Evolutionary conservation across 768 basidiomycete species (phyloP), one percentile per base, ranked within the genome.

Genomic region (Clavulina sp.): DNA sequence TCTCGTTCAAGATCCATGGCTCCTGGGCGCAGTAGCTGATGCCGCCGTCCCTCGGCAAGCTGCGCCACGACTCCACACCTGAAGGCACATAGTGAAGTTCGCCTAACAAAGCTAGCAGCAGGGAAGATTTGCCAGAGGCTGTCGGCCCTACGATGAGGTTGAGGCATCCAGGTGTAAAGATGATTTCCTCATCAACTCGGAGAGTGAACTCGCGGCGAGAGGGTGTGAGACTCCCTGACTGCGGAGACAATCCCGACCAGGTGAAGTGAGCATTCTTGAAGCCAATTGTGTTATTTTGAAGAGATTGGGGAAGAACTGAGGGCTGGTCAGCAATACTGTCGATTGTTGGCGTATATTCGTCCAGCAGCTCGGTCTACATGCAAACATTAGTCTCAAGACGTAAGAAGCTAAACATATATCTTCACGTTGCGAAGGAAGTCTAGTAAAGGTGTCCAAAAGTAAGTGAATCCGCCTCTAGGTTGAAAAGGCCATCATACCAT

Each of bases 1-100:
- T 84, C 53, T 80, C 81, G 56, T 84, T 86, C 62, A 80, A 74
- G 2, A 87, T 78, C 84, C 84, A 91, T 2, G 81, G 77, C 60
- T 86, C 84, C 61, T 91, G 86, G 3, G 80, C 80, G 4, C 81
- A 81, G 60, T 84, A 87, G 2, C 83, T 77, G 32, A 91, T 72
- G 4, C 85, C 83, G 1, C 70, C 71, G 3, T 65, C 66, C 2
- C 83, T 69, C 24, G 85, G 84, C 4, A 87, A 72, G 55, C 74
- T 76, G 63, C 72, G 81, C 72, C 75, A 81, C 0, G 81, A 76
- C 38, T 73, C 70, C 1, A 73, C 49, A 2, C 24, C 43, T 9
- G 55, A 51, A 16, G 59, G 60, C 44, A 64, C 52, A 52, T 65
- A 67, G 55, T 67, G 65, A 57, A 68, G 63, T 55, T 68, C 67